phyloP scores from a whole-genome alignment of 306 rosid species.

The Glycine latifolia region DNA sequence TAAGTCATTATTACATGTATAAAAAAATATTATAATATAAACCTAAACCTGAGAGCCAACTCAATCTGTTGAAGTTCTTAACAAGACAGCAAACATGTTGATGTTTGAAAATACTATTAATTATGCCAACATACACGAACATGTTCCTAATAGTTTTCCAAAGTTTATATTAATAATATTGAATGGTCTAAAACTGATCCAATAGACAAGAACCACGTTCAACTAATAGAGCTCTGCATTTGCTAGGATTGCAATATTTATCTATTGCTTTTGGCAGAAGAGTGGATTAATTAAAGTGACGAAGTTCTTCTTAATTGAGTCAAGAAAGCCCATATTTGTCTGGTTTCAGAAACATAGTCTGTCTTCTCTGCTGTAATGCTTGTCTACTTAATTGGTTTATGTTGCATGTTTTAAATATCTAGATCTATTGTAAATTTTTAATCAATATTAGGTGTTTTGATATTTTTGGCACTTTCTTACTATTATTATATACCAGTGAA shows the following conservation, averaged over 20 bases:
- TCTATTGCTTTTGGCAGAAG: neutral
- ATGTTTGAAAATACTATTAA: neutral
- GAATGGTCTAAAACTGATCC: conserved; percentile 10
- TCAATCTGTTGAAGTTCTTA: neutral
- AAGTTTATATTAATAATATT: neutral
- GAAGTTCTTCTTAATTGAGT: neutral
- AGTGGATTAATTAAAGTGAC: conserved; percentile 23
- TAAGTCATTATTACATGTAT: too few species aligned
- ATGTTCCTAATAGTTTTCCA: neutral
- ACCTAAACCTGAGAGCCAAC: neutral
- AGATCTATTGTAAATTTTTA: neutral
- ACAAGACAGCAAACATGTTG: conserved; percentile 6
- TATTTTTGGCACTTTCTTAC: conserved; percentile 22
- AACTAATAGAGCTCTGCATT: conserved; percentile 17
- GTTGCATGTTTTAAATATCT: neutral
- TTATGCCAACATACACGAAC: conserved; percentile 16
- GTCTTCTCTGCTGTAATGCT: neutral
- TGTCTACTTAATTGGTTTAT: too few species aligned
- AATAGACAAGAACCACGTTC: conserved; percentile 18
- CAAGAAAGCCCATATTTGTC: conserved; percentile 17
- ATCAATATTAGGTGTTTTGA: neutral
- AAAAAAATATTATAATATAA: neutral
- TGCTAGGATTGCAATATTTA: conserved; percentile 25
- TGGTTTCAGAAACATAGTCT: neutral
- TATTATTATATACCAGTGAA: neutral